These are phyloP conservation scores for Coleophoma crateriformis DNA, from an alignment of 2,329 filamentous ascomycete species.

Conservation along the genomic window DNA sequence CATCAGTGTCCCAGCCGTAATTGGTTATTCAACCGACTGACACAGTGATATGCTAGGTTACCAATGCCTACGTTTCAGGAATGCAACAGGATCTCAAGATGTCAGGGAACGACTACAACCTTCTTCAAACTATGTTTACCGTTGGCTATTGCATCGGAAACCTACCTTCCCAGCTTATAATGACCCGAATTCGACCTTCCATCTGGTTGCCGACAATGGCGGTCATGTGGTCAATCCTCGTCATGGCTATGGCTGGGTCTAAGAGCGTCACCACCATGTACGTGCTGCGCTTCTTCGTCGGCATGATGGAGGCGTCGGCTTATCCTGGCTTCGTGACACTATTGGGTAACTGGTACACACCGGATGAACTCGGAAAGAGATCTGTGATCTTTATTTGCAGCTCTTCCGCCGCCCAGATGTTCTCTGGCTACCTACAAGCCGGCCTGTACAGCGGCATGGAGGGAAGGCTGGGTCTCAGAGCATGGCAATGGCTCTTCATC, in stretches of 20 bases:
- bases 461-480: slow-evolving; percentile 37
- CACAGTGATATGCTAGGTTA: slow-evolving; percentile 17
- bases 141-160: slow-evolving; percentile 47
- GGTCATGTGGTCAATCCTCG: slow-evolving; percentile 31
- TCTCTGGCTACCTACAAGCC: slow-evolving; percentile 49
- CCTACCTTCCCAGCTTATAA: slow-evolving; percentile 41
- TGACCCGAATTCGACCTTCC: slow-evolving; percentile 39
- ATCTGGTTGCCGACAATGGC: slow-evolving; percentile 42
- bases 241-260: slow-evolving; percentile 25
- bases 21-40: background rate
- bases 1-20: too few relatives aligned
- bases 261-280: slow-evolving; percentile 28
- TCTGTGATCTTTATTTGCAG: slow-evolving; percentile 47
- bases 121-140: slow-evolving; percentile 44
- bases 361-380: slow-evolving; percentile 49
- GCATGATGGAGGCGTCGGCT: slow-evolving; percentile 45
- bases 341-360: slow-evolving; percentile 46
- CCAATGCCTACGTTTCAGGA: slow-evolving; percentile 31
- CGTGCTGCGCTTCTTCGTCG: slow-evolving; percentile 30
- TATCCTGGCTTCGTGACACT: slow-evolving; percentile 51
- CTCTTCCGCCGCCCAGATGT: slow-evolving; percentile 11
- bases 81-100: slow-evolving; percentile 42
- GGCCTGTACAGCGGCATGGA: slow-evolving; percentile 39
- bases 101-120: slow-evolving; percentile 41
- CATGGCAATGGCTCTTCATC: slow-evolving; percentile 51